Conservation (phyloP, 148 eudicot genomes). For the Chenopodium formosanum region DNA sequence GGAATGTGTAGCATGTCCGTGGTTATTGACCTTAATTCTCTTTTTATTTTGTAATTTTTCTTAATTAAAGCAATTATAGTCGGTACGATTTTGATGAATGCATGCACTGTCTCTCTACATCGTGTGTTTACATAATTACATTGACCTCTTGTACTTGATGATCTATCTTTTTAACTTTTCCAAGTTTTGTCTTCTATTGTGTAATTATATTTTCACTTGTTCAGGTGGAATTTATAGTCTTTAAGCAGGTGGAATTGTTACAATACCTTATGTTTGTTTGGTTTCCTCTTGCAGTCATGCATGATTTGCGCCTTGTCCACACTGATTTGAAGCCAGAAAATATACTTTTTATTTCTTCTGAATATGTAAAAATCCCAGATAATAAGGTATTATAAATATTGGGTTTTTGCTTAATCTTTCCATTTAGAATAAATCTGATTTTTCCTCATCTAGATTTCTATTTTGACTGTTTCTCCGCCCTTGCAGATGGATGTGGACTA, state of each 20-base stretch:
- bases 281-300: conserved; percentile 69
- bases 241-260: neutral
- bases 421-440: neutral
- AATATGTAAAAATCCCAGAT: conserved; percentile 73
- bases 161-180: neutral
- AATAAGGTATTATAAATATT: conserved; percentile 50
- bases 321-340: conserved; percentile 97
- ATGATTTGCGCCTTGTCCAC: conserved; percentile 85
- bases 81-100: neutral
- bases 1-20: conserved; percentile 99
- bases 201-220: neutral
- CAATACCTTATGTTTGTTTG: conserved; percentile 25
- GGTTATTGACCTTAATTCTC: conserved; percentile 42
- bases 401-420: neutral
- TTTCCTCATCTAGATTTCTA: neutral
- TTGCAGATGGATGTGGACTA: neutral
- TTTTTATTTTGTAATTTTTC: neutral
- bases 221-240: neutral
- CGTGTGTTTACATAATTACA: neutral
- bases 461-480: neutral
- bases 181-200: conserved; percentile 3
- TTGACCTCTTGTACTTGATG: conserved; percentile 1
- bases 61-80: neutral
- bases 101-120: neutral
- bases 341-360: conserved; percentile 78